Evolutionary conservation across 495 filamentous ascomycete genomes (phyloP).

Genomic region (Xylaria flabelliformis): DNA sequence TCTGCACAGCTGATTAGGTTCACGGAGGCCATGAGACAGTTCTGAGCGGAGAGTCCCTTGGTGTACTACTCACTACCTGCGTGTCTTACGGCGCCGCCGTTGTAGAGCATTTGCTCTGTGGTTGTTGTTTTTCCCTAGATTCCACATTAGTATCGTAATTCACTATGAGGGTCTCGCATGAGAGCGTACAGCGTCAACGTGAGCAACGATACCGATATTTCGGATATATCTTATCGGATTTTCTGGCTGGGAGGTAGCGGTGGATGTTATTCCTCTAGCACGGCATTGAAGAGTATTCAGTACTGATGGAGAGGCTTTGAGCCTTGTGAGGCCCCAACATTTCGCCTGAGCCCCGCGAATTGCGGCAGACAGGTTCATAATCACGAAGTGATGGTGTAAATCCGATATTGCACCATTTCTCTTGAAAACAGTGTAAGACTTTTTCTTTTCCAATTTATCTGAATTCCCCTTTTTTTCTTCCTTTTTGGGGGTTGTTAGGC

Average conservation of each 20-base stretch:
- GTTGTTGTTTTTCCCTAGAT: conserved; percentile 94
- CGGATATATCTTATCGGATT: conserved; percentile 62
- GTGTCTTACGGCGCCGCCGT: conserved; percentile 85
- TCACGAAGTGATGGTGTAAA: conserved; percentile 20
- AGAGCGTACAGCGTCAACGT: conserved; percentile 87
- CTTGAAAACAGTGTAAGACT: not conserved
- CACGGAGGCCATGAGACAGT: not conserved
- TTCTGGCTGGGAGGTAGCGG: conserved; percentile 35
- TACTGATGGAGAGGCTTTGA: conserved; percentile 23
- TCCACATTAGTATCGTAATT: not conserved
- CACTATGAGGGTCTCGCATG: not conserved
- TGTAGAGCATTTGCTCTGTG: conserved; percentile 99
- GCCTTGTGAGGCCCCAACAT: conserved; percentile 30
- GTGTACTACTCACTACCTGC: conserved; percentile 70
- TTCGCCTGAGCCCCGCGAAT: conserved; percentile 37
- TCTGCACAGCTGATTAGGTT: conserved; percentile 57
- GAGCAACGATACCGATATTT: conserved; percentile 99
- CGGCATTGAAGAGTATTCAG: conserved; percentile 16
- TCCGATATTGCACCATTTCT: conserved; percentile 7
- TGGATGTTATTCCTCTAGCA: conserved; percentile 27
- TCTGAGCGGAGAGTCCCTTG: conserved; percentile 6
- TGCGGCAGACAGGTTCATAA: conserved; percentile 38
- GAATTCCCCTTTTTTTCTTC: not conserved
- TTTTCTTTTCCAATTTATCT: not conserved
- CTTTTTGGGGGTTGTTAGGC: too few species aligned